phyloP scores from a whole-genome alignment of 306 rosid species.

The Ceratonia siliqua region DNA sequence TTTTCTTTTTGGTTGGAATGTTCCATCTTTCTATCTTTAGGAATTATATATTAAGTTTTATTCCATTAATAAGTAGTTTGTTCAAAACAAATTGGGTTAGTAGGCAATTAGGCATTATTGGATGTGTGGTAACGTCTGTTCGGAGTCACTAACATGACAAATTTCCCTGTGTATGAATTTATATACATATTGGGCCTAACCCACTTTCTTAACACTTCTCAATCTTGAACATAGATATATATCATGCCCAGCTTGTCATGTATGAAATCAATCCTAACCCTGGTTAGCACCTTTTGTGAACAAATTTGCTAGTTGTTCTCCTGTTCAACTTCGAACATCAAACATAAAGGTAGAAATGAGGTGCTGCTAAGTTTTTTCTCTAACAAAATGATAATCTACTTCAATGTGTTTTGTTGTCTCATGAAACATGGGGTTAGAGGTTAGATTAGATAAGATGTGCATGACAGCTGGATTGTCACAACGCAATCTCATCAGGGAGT shows the following conservation, averaged over 20 bases:
- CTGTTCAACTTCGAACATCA: not conserved
- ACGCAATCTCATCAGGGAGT: not conserved
- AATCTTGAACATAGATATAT: not conserved
- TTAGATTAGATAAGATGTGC: not conserved
- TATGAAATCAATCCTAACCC: not conserved
- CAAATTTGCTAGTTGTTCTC: not conserved
- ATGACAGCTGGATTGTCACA: not conserved
- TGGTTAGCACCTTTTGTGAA: not conserved
- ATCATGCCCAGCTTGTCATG: not conserved
- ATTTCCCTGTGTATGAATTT: not conserved
- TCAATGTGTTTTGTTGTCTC: not conserved
- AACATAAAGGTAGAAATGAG: not conserved
- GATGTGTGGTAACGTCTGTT: conserved; percentile 1
- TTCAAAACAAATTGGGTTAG: not conserved
- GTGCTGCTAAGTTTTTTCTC: not conserved
- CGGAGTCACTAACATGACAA: not conserved
- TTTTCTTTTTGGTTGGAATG: too few species aligned
- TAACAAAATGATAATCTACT: not conserved
- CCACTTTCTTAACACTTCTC: not conserved
- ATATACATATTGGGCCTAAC: not conserved
- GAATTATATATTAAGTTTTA: conserved; percentile 6
- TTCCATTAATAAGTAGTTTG: not conserved
- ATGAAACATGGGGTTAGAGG: not conserved
- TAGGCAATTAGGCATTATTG: not conserved
- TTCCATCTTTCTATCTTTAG: too few species aligned